A percentile compares a stretch with the other conserved stretches of the same genome.
phyloP scores from a whole-genome alignment of 352 stramenopile species.

The Aphanomyces astaci region DNA sequence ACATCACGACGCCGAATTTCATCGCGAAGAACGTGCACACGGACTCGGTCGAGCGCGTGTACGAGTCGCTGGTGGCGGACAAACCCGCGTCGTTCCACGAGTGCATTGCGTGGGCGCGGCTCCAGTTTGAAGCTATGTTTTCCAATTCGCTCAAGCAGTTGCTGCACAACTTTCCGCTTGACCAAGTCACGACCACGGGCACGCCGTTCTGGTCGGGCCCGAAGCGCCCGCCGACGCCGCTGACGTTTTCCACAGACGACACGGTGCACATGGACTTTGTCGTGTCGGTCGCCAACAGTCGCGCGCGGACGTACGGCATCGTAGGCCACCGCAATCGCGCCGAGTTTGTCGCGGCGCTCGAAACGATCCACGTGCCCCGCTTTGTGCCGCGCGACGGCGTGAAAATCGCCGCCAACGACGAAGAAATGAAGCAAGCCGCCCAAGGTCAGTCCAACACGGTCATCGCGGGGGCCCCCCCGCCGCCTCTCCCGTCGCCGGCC shows the following conservation, averaged over 20 bases:
- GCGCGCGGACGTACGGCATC: conserved; percentile 93
- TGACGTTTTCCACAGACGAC: conserved; percentile 90
- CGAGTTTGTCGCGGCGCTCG: conserved; percentile 65
- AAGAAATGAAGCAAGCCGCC: conserved; percentile 88
- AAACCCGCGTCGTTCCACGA: conserved; percentile 92
- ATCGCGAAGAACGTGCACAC: conserved; percentile 94
- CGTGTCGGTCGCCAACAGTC: conserved; percentile 90
- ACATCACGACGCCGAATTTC: conserved; percentile 78
- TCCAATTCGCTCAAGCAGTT: conserved; percentile 97
- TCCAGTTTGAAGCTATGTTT: conserved; percentile 98
- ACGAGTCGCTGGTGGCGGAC: conserved; percentile 89
- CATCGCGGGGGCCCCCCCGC: conserved; percentile 24
- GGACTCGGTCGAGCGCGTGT: conserved; percentile 91
- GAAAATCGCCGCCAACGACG: conserved; percentile 97
- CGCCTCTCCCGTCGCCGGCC: conserved; percentile 64
- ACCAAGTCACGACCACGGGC: conserved; percentile 95
- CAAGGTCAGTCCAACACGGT: conserved; percentile 10
- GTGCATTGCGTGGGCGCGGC: conserved; percentile 95
- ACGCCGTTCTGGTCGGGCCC: conserved; percentile 97
- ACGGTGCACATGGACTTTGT: conserved; percentile 95
- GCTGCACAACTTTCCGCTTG: conserved; percentile 97
- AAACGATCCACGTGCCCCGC: conserved; percentile 85
- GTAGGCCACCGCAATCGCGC: conserved; percentile 48
- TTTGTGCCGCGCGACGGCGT: conserved; percentile 93
- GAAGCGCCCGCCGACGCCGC: conserved; percentile 92